Evolutionary conservation across 345 rosid species (phyloP).

Genomic region (Acer saccharum): DNA sequence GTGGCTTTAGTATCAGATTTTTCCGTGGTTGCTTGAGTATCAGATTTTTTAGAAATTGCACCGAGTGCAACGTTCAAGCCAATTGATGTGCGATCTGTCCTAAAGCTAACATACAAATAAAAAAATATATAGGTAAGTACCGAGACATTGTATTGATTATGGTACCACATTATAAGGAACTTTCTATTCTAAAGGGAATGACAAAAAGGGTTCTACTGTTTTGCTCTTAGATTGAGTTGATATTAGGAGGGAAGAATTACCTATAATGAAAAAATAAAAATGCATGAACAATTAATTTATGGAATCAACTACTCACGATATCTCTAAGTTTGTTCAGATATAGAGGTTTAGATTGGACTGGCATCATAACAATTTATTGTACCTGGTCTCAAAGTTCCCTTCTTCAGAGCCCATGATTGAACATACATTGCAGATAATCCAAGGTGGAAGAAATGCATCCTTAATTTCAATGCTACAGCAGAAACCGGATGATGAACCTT

Average conservation of each 20-base stretch:
- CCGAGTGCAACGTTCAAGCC: constrained; percentile 77
- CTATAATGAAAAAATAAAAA: not conserved
- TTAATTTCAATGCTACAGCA: constrained; percentile 65
- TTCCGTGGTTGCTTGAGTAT: constrained; percentile 31
- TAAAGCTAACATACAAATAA: constrained; percentile 53
- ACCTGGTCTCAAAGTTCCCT: constrained; percentile 81
- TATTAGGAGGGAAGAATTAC: not conserved
- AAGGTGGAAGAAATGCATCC: constrained; percentile 73
- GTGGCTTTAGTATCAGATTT: constrained; percentile 21
- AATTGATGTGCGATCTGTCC: constrained; percentile 60
- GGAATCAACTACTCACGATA: not conserved
- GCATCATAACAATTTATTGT: not conserved
- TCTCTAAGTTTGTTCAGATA: not conserved
- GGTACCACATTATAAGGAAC: no score
- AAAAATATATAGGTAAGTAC: not conserved
- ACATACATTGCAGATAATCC: constrained; percentile 80
- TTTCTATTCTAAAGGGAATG: not conserved
- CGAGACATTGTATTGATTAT: no score
- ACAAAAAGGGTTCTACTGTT: not conserved
- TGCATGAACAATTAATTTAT: not conserved
- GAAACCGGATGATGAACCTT: constrained; percentile 30
- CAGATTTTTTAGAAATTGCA: constrained; percentile 30
- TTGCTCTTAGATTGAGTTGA: not conserved
- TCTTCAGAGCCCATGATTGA: constrained; percentile 53
- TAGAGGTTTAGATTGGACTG: not conserved